Evolutionary conservation across 129 eudicot species (phyloP).

Genomic region (Centrapalus pauciflorus): DNA sequence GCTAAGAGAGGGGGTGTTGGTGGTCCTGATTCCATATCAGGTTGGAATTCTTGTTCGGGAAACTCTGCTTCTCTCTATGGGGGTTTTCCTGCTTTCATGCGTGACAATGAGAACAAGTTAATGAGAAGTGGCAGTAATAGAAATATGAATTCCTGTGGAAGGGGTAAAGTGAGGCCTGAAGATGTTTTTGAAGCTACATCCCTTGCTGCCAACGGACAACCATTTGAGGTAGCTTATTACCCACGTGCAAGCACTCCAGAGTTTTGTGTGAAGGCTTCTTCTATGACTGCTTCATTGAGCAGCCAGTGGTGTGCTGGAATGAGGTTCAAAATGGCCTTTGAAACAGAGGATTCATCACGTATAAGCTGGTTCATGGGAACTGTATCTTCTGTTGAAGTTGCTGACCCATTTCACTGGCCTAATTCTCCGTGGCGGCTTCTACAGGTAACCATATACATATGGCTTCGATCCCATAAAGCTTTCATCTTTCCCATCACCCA

Average conservation of each 20-base stretch:
- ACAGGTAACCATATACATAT: slow-evolving; percentile 46
- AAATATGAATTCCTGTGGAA: slow-evolving; percentile 24
- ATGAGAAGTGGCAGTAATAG: slow-evolving; percentile 33
- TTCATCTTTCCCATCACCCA: background rate
- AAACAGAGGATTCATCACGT: slow-evolving; percentile 82
- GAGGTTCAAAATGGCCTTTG: slow-evolving; percentile 95
- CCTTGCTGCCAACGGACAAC: slow-evolving; percentile 70
- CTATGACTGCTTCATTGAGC: slow-evolving; percentile 61
- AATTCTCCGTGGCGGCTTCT: slow-evolving; percentile 95
- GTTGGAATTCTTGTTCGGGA: slow-evolving; percentile 58
- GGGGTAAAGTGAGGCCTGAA: slow-evolving; percentile 62
- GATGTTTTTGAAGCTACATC: slow-evolving; percentile 63
- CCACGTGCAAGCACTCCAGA: slow-evolving; percentile 87
- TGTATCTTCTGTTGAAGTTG: slow-evolving; percentile 63
- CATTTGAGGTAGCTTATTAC: slow-evolving; percentile 75
- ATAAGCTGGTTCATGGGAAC: slow-evolving; percentile 95
- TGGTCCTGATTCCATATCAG: slow-evolving; percentile 41
- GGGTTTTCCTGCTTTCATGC: slow-evolving; percentile 44
- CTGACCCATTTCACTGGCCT: slow-evolving; percentile 86
- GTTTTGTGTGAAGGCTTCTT: slow-evolving; percentile 68
- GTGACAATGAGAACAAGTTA: slow-evolving; percentile 58
- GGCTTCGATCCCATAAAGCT: background rate
- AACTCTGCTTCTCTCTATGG: slow-evolving; percentile 40
- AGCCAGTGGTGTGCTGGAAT: slow-evolving; percentile 78
- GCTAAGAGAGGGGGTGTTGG: slow-evolving; percentile 56